Base-by-base conservation (phyloP, 768 basidiomycete genomes). In the Russula ochroleuca region DNA sequence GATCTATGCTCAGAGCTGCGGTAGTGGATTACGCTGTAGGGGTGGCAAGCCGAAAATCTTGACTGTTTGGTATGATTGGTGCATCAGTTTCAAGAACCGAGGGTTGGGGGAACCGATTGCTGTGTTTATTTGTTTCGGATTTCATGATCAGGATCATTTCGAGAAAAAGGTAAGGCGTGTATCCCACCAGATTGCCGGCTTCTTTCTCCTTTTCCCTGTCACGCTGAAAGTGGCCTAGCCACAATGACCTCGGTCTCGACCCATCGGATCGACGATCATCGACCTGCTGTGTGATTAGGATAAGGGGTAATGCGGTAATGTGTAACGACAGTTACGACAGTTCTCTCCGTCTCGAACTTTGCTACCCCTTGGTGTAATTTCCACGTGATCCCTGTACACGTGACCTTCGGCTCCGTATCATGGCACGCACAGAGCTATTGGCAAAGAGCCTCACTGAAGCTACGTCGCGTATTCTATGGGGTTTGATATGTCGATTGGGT, bases 111-210 rank as follows among this genome's bases (percentile, higher is more conserved):
- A 41, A 41, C 6, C 17, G 40, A 2, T 37, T 37, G 3, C 35
- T 37, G 35, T 37, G 35, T 37, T n/a, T n/a, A n/a, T n/a, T n/a
- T 37, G 35, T 38, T 55, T 55, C 37, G 14, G 38, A 40, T 40
- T 38, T 55, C 15, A 40, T 40, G 37, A 38, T 25, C 37, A 23
- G 37, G 23, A 43, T 31, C 43, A 31, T 21, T 57, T 45, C 28
- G 31, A 57, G 56, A 57, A 57, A 57, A 57, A 31, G 56, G 56
- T 19, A 45, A 45, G 41, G 41, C 56, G 41, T 21, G 28, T 13
- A 45, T 43, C 40, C 41, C 28, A 28, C n/a, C 11, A 6, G 13
- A 31, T 57, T 45, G 25, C 5, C 41, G 54, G 40, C 23, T 59
- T 49, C 37, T 5, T 49, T n/a, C 37, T 21, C 37, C 28, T 28